phyloP scores from a whole-genome alignment of 2,329 filamentous ascomycete genomes.

The Hypoxylon rubiginosum region DNA sequence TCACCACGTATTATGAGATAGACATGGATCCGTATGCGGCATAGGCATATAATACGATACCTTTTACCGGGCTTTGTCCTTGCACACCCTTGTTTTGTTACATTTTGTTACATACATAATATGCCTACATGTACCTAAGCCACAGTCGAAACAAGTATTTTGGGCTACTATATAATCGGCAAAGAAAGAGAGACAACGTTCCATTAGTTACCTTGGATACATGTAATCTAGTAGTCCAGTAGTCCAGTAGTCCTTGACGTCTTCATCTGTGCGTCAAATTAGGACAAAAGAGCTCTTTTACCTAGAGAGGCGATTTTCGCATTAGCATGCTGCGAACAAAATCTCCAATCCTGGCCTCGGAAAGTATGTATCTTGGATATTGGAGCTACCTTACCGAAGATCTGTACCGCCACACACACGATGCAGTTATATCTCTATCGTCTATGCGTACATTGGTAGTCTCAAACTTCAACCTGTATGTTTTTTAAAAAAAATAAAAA shows the following conservation, averaged over 20 bases:
- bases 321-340: constrained; percentile 11
- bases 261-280: background rate
- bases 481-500: too few species aligned
- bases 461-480: background rate
- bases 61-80: background rate
- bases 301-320: constrained; percentile 11
- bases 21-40: background rate
- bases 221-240: too few species aligned
- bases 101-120: background rate
- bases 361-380: background rate
- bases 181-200: background rate
- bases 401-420: constrained; percentile 30
- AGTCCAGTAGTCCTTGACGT: background rate
- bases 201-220: background rate
- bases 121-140: constrained; percentile 14
- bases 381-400: constrained; percentile 5
- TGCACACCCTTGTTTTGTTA: background rate
- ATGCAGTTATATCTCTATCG: background rate
- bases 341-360: background rate
- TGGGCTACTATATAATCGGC: background rate
- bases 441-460: background rate
- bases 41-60: background rate
- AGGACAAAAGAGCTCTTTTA: constrained; percentile 19
- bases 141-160: background rate
- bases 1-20: background rate